These are phyloP conservation scores for Aspergillus sp. DNA, from an alignment of 2,329 filamentous ascomycete genomes.

Conservation along the genomic window DNA sequence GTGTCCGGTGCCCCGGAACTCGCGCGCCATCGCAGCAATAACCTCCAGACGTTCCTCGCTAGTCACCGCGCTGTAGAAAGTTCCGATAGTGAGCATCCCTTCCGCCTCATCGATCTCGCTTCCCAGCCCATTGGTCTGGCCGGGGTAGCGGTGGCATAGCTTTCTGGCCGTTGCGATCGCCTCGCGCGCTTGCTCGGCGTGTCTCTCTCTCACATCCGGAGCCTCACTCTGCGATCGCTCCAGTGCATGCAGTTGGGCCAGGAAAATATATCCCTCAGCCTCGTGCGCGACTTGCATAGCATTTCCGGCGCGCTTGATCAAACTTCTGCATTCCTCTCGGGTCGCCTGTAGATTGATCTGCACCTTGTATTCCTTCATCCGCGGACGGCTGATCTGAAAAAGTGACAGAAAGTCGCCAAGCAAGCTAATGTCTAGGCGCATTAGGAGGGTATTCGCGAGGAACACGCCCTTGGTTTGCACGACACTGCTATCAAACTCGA, in stretches of 20 bases:
- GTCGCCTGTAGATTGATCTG: conserved; percentile 25
- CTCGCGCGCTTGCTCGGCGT: conserved; percentile 3
- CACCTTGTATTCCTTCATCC: conserved; percentile 1
- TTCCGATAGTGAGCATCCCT: conserved; percentile 40
- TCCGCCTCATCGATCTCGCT: conserved; percentile 43
- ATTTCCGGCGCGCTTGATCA: conserved; percentile 35
- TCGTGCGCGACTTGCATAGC: conserved; percentile 36
- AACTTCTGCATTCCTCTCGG: conserved; percentile 32
- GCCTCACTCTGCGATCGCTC: conserved; percentile 20
- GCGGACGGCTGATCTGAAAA: conserved; percentile 3
- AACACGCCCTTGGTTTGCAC: conserved; percentile 35
- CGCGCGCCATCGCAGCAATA: conserved; percentile 46
- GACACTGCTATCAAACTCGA: conserved; percentile 22
- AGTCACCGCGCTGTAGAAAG: conserved; percentile 46
- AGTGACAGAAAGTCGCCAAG: conserved; percentile 39
- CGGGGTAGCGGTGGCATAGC: conserved; percentile 19
- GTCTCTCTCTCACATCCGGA: not conserved
- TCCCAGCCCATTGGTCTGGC: conserved; percentile 30
- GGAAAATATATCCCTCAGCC: conserved; percentile 47
- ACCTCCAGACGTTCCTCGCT: conserved; percentile 48
- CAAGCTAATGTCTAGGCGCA: conserved; percentile 46
- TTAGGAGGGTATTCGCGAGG: conserved; percentile 38
- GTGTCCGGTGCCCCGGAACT: conserved; percentile 48
- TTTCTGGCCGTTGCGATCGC: conserved; percentile 19
- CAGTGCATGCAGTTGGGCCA: conserved; percentile 44